A percentile compares a stretch with the other conserved stretches of the same genome.
Evolutionary conservation across 1,284 basidiomycete genomes (phyloP).

Genomic region (Irpex sp.): DNA sequence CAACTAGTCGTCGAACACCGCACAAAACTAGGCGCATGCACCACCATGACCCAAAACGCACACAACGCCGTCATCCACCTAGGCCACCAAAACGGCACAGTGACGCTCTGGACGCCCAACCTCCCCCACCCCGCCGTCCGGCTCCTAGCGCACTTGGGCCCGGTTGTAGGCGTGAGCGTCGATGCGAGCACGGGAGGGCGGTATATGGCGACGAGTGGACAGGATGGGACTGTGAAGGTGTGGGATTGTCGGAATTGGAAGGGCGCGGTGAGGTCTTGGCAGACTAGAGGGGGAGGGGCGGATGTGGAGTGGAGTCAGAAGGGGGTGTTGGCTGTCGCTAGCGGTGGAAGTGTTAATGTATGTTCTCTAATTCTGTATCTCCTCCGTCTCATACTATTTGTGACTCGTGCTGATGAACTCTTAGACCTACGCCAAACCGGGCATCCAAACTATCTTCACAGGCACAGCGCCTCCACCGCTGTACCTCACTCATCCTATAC

Average conservation of each 20-base stretch:
- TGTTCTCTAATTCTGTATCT: conserved; percentile 15
- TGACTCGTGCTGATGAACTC: neutral
- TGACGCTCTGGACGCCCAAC: conserved; percentile 97
- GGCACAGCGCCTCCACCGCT: conserved; percentile 62
- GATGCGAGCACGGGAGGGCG: conserved; percentile 83
- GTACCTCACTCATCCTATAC: conserved; percentile 82
- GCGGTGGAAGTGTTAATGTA: conserved; percentile 81
- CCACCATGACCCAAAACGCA: conserved; percentile 87
- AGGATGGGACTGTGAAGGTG: conserved; percentile 87
- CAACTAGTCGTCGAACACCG: conserved; percentile 84
- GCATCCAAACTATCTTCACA: conserved; percentile 54
- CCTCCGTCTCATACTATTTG: conserved; percentile 1
- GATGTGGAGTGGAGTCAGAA: conserved; percentile 79
- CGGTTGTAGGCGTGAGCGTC: conserved; percentile 78
- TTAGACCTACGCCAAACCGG: conserved; percentile 68
- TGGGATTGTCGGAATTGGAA: conserved; percentile 99
- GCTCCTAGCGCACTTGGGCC: conserved; percentile 88
- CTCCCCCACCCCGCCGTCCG: conserved; percentile 89
- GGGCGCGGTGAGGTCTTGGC: conserved; percentile 81
- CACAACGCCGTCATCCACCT: conserved; percentile 93
- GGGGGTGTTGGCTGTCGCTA: conserved; percentile 81
- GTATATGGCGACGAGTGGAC: conserved; percentile 89
- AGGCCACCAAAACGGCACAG: conserved; percentile 89
- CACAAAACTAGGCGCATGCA: conserved; percentile 87
- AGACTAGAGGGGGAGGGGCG: conserved; percentile 55